These are phyloP conservation scores for Lipomyces starkeyi DNA, from an alignment of 805 yeast genomes.

Conservation along the genomic window DNA sequence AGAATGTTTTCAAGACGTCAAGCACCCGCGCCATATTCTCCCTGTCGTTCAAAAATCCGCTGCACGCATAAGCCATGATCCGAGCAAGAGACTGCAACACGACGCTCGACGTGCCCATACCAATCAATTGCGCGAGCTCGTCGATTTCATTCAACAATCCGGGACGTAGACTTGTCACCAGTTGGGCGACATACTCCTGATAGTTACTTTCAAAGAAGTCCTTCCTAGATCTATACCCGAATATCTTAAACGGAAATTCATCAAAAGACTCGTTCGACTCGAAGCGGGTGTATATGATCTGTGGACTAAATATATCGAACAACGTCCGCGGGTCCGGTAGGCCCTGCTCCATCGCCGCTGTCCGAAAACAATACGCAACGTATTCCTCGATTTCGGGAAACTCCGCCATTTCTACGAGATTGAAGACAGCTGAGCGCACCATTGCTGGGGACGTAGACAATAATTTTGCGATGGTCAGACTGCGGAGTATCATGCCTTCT, in stretches of 20 bases:
- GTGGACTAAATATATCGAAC: constrained; percentile 22
- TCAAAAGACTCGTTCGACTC: constrained; percentile 5
- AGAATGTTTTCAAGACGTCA: background rate
- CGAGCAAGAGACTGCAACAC: constrained; percentile 9
- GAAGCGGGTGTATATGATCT: constrained; percentile 27
- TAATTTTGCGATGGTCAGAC: constrained; percentile 10
- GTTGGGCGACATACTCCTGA: constrained; percentile 19
- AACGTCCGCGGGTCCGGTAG: constrained; percentile 15
- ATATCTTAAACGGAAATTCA: constrained; percentile 19
- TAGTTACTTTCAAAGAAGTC: constrained; percentile 19
- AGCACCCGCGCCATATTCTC: background rate
- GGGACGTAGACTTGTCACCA: background rate
- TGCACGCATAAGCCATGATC: constrained; percentile 11
- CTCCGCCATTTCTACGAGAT: constrained; percentile 18
- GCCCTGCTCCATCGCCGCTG: constrained; percentile 52
- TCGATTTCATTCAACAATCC: background rate
- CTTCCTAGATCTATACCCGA: constrained; percentile 31
- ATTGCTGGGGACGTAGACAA: constrained; percentile 7
- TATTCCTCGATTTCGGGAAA: constrained; percentile 40
- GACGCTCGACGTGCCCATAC: background rate
- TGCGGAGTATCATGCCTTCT: constrained; percentile 21
- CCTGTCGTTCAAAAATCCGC: constrained; percentile 2
- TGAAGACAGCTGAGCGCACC: constrained; percentile 10
- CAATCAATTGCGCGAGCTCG: background rate
- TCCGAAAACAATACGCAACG: constrained; percentile 60